These are phyloP conservation scores for Exserohilum turcica DNA, from an alignment of 2,329 filamentous ascomycete species.

Conservation along the genomic window DNA sequence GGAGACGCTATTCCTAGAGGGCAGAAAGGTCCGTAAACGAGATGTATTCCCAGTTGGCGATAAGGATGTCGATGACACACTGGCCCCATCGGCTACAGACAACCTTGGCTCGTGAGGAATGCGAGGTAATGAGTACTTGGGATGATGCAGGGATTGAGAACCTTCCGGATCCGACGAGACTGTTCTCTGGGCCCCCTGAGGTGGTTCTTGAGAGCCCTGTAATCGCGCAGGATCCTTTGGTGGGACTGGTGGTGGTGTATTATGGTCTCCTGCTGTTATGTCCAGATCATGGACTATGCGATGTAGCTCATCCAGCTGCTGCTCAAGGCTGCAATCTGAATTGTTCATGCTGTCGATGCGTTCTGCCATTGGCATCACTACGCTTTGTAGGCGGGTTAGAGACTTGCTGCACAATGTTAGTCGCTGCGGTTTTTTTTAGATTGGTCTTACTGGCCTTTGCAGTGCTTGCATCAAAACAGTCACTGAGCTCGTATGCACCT, in stretches of 20 bases:
- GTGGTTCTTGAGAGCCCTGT: slow-evolving; percentile 13
- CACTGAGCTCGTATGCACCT: slow-evolving; percentile 52
- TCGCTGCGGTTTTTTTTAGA: neutral
- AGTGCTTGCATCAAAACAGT: slow-evolving; percentile 49
- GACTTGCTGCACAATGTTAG: slow-evolving; percentile 41
- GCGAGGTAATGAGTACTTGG: slow-evolving; percentile 6
- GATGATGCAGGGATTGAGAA: slow-evolving; percentile 3
- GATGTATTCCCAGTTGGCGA: slow-evolving; percentile 10
- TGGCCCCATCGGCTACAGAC: slow-evolving; percentile 3
- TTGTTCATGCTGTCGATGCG: slow-evolving; percentile 41
- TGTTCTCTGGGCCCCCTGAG: neutral
- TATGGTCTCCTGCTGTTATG: slow-evolving; percentile 13
- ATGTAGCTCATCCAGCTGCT: slow-evolving; percentile 40
- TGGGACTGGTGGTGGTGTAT: slow-evolving; percentile 20
- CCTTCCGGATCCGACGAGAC: neutral
- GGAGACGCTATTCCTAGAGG: slow-evolving; percentile 28
- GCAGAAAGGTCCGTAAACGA: slow-evolving; percentile 17
- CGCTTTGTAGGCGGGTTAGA: slow-evolving; percentile 35
- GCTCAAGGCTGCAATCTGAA: slow-evolving; percentile 25
- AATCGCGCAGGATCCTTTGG: slow-evolving; percentile 25
- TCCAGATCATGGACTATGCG: slow-evolving; percentile 36
- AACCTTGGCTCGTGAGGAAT: slow-evolving; percentile 9
- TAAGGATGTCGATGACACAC: slow-evolving; percentile 9
- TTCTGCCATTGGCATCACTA: slow-evolving; percentile 39
- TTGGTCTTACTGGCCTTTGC: slow-evolving; percentile 43